A percentile compares a stretch with the other conserved stretches of the same genome.
Evolutionary conservation across 371 early-diverging fungal genomes (phyloP).

Genomic region (Mucor lusitanicus): DNA sequence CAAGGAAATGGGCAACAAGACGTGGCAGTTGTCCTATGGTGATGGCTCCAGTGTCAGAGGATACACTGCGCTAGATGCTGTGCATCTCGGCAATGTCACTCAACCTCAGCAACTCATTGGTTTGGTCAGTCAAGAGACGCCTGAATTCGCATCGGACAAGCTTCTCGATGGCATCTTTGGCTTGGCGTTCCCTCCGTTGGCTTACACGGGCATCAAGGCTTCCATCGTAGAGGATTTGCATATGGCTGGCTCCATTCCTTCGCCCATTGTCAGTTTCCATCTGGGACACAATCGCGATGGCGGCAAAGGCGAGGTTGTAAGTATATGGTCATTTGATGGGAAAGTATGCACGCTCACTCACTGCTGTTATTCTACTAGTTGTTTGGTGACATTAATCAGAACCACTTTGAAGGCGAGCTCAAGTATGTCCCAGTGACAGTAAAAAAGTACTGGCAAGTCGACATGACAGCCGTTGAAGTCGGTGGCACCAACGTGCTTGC

Average conservation of each 20-base stretch:
- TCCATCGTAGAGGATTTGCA: constrained; percentile 34
- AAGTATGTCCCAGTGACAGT: constrained; percentile 40
- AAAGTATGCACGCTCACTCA: neutral
- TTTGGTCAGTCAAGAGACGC: constrained; percentile 11
- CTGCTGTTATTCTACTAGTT: constrained; percentile 15
- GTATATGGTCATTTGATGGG: neutral
- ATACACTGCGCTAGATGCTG: constrained; percentile 38
- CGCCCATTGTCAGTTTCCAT: constrained; percentile 38
- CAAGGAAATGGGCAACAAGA: constrained; percentile 13
- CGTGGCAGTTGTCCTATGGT: constrained; percentile 47
- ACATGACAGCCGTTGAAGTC: constrained; percentile 40
- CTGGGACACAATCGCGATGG: constrained; percentile 34
- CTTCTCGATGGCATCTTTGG: constrained; percentile 62
- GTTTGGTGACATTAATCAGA: constrained; percentile 40
- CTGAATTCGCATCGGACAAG: constrained; percentile 25
- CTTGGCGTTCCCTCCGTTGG: constrained; percentile 46
- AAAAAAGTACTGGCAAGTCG: constrained; percentile 56
- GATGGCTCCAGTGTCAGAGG: constrained; percentile 58
- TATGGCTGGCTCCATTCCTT: constrained; percentile 17
- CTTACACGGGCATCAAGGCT: constrained; percentile 30
- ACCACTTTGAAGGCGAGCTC: constrained; percentile 45
- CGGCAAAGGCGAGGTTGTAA: constrained; percentile 46
- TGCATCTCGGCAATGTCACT: constrained; percentile 39
- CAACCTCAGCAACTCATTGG: constrained; percentile 30
- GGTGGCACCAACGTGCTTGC: constrained; percentile 23